Conservation (phyloP, 2,329 filamentous ascomycete species). For the Arthrinium puccinioides region DNA sequence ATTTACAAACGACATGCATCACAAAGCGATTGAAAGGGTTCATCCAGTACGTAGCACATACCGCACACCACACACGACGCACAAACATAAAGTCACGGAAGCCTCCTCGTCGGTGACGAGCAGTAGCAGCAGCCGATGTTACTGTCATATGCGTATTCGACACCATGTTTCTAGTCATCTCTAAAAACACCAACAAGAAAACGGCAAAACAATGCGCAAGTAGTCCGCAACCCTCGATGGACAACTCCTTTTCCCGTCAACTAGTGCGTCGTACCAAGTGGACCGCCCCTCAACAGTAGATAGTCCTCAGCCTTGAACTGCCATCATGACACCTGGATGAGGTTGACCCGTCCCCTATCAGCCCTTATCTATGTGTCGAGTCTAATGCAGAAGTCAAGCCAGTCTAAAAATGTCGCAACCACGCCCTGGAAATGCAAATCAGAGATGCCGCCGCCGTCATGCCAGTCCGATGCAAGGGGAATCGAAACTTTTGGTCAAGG, state of each 20-base stretch:
- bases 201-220: not conserved
- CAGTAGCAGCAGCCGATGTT: not conserved
- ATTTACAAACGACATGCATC: too few relatives aligned
- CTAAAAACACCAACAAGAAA: conserved; percentile 13
- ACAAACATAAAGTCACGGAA: too few relatives aligned
- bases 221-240: conserved; percentile 8
- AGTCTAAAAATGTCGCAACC: conserved; percentile 23
- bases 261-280: too few relatives aligned
- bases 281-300: too few relatives aligned
- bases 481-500: conserved; percentile 18
- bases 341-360: conserved; percentile 11
- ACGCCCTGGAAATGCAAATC: conserved; percentile 26
- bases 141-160: not conserved
- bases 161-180: conserved; percentile 1
- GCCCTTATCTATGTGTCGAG: conserved; percentile 23
- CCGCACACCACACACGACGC: too few relatives aligned
- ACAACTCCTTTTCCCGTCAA: conserved; percentile 12
- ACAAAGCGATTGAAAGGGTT: too few relatives aligned
- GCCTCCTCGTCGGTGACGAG: too few relatives aligned
- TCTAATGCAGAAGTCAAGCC: conserved; percentile 26
- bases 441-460: conserved; percentile 25
- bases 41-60: too few relatives aligned
- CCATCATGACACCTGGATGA: conserved; percentile 17
- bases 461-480: conserved; percentile 22
- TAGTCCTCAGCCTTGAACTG: conserved; percentile 19